Percentiles rank a stretch among this genome's conserved stretches.
Conservation (phyloP, 306 rosid genomes). For the Calophaca sinica region DNA sequence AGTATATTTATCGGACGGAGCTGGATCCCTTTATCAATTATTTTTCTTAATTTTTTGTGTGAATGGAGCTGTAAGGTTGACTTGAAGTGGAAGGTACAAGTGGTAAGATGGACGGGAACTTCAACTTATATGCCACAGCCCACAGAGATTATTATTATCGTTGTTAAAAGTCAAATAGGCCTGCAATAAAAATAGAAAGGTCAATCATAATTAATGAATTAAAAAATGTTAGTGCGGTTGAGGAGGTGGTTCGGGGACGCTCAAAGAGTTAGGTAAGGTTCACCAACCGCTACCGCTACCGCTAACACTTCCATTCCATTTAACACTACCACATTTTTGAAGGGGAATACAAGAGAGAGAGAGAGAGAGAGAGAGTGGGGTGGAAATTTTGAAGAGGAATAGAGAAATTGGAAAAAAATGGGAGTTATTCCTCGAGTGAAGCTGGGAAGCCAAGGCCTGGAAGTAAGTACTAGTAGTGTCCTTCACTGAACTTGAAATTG, state of each 20-base stretch:
- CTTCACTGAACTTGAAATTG: no score
- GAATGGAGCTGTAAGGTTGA: no score
- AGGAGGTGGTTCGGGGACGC: neutral
- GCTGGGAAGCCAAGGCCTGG: slow-evolving; percentile 46
- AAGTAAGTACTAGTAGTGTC: slow-evolving; percentile 19
- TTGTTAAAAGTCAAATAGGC: neutral
- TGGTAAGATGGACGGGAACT: no score
- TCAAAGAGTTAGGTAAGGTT: neutral
- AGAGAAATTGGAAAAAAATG: slow-evolving; percentile 45
- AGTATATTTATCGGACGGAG: no score
- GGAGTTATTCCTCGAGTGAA: slow-evolving; percentile 44
- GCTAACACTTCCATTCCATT: no score
- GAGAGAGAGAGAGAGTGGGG: no score
- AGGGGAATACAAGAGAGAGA: neutral
- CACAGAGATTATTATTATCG: no score
- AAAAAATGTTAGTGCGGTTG: neutral
- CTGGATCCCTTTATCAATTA: no score
- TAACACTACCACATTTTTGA: neutral
- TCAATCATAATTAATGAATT: neutral
- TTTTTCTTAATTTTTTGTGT: no score
- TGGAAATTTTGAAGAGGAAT: neutral
- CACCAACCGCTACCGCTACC: neutral
- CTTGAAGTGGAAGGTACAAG: no score
- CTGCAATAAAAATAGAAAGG: neutral
- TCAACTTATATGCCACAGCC: no score